Conservation (phyloP, 257 asterid species). For the Scutellaria baicalensis region DNA sequence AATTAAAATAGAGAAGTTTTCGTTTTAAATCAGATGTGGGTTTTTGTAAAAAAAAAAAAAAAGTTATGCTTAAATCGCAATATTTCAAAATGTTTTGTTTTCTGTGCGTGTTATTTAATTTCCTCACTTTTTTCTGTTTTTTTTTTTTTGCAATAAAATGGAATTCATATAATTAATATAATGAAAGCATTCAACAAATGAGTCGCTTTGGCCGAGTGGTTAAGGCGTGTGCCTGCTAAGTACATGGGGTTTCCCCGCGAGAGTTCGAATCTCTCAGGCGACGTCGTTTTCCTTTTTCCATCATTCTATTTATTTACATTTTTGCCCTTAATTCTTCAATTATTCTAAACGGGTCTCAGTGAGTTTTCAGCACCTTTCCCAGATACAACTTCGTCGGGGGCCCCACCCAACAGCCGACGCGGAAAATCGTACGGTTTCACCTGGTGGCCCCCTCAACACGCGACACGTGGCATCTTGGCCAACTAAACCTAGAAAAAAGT, state of each 20-base stretch:
- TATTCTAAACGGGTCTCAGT: background rate
- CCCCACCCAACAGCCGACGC: constrained; percentile 9
- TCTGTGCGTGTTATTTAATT: too few relatives aligned
- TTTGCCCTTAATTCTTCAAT: background rate
- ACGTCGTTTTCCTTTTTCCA: background rate
- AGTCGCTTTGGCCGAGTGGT: constrained; percentile 84
- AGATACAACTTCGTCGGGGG: constrained; percentile 6
- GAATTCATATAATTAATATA: background rate
- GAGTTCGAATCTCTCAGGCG: constrained; percentile 99
- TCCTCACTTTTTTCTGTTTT: too few relatives aligned
- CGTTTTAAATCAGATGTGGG: too few relatives aligned
- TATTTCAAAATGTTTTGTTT: too few relatives aligned
- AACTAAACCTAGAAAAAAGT: background rate
- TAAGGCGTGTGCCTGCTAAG: constrained; percentile 73
- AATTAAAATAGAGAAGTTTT: too few relatives aligned
- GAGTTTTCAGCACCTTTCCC: background rate
- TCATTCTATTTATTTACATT: background rate
- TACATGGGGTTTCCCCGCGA: constrained; percentile 99
- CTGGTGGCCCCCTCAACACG: background rate
- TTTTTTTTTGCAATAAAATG: too few relatives aligned
- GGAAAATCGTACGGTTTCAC: constrained; percentile 18
- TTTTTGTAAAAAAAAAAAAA: too few relatives aligned
- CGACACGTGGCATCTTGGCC: constrained; percentile 13
- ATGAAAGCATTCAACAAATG: background rate
- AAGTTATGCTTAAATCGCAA: too few relatives aligned